Conservation (phyloP, 208 protist genomes). For the Naegleria lovaniensis region DNA sequence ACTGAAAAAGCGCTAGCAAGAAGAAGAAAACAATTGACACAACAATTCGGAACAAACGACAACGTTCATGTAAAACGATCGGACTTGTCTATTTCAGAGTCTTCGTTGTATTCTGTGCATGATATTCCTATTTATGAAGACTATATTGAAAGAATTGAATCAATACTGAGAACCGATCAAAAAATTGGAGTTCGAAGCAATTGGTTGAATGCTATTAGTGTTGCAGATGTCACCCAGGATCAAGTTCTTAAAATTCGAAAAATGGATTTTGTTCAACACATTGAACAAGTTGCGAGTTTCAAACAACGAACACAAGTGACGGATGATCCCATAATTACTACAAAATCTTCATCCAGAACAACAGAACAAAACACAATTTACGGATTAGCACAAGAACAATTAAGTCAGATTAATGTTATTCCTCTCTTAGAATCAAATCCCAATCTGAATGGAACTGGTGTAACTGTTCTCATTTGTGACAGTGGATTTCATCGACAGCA, state of each 20-base stretch:
- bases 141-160: neutral
- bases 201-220: neutral
- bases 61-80: neutral
- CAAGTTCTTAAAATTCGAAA: neutral
- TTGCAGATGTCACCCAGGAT: neutral
- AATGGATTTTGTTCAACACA: neutral
- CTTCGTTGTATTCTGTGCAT: neutral
- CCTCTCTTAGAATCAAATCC: neutral
- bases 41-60: neutral
- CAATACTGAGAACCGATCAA: neutral
- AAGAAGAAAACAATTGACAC: neutral
- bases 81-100: neutral
- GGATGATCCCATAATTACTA: neutral
- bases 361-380: neutral
- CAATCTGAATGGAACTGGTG: neutral
- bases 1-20: neutral
- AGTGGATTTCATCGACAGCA: neutral
- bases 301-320: neutral
- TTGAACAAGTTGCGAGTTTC: neutral
- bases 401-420: slow-evolving; percentile 17
- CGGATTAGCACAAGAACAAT: neutral
- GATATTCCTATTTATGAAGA: neutral
- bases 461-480: neutral
- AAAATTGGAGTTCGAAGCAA: neutral
- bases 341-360: neutral